phyloP scores from a whole-genome alignment of 1,139 yeast genomes.

The Geotrichum restrictum region DNA sequence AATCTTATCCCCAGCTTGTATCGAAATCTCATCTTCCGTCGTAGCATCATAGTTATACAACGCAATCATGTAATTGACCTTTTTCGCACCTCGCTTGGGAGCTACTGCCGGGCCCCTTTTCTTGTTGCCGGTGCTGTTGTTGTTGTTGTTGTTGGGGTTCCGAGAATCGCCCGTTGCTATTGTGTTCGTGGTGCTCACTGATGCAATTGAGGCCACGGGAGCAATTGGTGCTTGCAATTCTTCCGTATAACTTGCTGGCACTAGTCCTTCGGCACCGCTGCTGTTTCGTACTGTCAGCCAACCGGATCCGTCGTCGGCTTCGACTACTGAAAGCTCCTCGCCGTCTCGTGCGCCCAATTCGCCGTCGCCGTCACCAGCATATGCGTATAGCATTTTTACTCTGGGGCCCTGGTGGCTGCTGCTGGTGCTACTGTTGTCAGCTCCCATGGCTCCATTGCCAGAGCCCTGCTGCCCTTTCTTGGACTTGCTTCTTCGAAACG shows the following conservation, averaged over 20 bases:
- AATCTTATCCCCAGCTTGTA: conserved; percentile 72
- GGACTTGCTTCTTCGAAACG: conserved; percentile 12
- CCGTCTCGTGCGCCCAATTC: conserved; percentile 64
- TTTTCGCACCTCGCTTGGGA: conserved; percentile 72
- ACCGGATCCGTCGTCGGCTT: conserved; percentile 84
- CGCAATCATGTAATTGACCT: conserved; percentile 64
- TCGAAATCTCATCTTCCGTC: conserved; percentile 75
- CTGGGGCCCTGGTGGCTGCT: conserved; percentile 16
- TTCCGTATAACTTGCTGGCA: conserved; percentile 81
- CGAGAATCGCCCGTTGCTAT: conserved; percentile 24
- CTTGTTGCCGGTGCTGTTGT: too few species aligned
- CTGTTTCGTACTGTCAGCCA: conserved; percentile 68
- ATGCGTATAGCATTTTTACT: conserved; percentile 65
- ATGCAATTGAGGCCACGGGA: conserved; percentile 20
- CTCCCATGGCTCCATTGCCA: not conserved
- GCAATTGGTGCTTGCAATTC: conserved; percentile 33
- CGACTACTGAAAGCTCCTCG: conserved; percentile 56
- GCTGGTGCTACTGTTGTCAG: not conserved
- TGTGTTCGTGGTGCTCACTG: conserved; percentile 22
- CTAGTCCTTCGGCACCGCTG: conserved; percentile 60
- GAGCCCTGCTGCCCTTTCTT: conserved; percentile 6
- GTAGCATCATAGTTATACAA: conserved; percentile 75
- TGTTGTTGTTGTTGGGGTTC: too few species aligned
- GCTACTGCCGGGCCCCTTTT: conserved; percentile 76
- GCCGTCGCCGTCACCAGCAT: conserved; percentile 68